Evolutionary conservation across 73 alveolate species (phyloP).

Genomic region (Paramecium bursaria): DNA sequence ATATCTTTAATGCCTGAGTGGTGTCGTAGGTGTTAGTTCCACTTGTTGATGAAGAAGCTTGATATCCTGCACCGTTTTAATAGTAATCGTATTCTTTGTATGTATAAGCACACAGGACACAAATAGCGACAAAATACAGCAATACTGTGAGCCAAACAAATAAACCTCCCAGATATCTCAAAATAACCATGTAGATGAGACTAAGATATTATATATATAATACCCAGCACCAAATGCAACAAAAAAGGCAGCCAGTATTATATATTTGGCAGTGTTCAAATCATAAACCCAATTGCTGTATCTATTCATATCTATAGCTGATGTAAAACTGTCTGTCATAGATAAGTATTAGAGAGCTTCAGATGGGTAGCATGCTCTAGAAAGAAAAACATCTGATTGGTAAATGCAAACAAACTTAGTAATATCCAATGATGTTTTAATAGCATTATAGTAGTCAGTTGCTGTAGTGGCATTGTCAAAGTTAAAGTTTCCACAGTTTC

Average conservation of each 20-base stretch:
- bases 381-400: neutral
- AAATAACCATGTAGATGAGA: slow-evolving; percentile 53
- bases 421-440: neutral
- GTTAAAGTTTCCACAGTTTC: neutral
- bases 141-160: slow-evolving; percentile 58
- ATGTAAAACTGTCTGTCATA: neutral
- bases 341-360: neutral
- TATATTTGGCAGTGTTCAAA: slow-evolving; percentile 7
- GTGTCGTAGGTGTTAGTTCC: slow-evolving; percentile 15
- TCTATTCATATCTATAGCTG: slow-evolving; percentile 35
- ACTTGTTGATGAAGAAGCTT: too few relatives aligned
- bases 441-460: neutral
- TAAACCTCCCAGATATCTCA: slow-evolving; percentile 62
- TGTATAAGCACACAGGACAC: slow-evolving; percentile 51
- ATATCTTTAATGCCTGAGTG: slow-evolving; percentile 18
- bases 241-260: slow-evolving; percentile 26
- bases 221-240: slow-evolving; percentile 58
- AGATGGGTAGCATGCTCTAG: slow-evolving; percentile 54
- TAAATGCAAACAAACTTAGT: slow-evolving; percentile 23
- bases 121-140: slow-evolving; percentile 38
- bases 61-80: neutral
- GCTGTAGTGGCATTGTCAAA: slow-evolving; percentile 20
- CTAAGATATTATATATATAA: neutral
- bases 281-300: slow-evolving; percentile 31
- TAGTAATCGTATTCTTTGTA: slow-evolving; percentile 12